Percentiles rank a stretch among this genome's conserved stretches.
Evolutionary conservation across 805 yeast species (phyloP).

Genomic region (Candida insectalens): DNA sequence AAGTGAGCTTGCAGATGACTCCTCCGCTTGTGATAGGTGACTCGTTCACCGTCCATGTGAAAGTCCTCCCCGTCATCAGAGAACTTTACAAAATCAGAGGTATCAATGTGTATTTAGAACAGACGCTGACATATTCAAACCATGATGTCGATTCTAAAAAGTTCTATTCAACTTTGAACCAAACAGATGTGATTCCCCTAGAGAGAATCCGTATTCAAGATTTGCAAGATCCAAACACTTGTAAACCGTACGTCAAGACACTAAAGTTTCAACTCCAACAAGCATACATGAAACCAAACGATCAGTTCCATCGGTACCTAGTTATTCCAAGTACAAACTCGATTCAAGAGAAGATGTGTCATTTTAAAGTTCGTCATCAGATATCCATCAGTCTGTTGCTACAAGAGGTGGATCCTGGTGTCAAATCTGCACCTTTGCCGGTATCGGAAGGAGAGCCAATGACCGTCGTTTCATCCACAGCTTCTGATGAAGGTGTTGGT

Average conservation of each 20-base stretch:
- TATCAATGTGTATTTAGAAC: conserved; percentile 15
- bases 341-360: conserved; percentile 6
- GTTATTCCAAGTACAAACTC: conserved; percentile 15
- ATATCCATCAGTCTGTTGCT: conserved; percentile 7
- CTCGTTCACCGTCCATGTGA: conserved; percentile 8
- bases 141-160: neutral
- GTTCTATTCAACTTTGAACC: conserved; percentile 4
- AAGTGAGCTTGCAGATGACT: conserved; percentile 12
- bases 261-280: conserved; percentile 5
- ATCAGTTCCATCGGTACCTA: conserved; percentile 2
- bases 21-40: conserved; percentile 11
- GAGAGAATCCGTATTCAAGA: conserved; percentile 1
- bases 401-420: conserved; percentile 4
- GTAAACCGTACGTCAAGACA: conserved; percentile 1
- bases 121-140: conserved; percentile 13
- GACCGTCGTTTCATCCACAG: neutral
- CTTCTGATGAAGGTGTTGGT: conserved; percentile 4
- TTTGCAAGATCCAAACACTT: conserved; percentile 4
- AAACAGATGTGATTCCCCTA: conserved; percentile 13
- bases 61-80: conserved; percentile 16
- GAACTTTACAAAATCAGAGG: conserved; percentile 12
- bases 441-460: neutral
- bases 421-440: too few relatives aligned
- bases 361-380: conserved; percentile 15
- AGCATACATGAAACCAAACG: conserved; percentile 3